A percentile compares a stretch with the other conserved stretches of the same genome.
These are phyloP conservation scores for Dothistroma septosporum DNA, from an alignment of 2,329 filamentous ascomycete genomes.

Conservation along the genomic window DNA sequence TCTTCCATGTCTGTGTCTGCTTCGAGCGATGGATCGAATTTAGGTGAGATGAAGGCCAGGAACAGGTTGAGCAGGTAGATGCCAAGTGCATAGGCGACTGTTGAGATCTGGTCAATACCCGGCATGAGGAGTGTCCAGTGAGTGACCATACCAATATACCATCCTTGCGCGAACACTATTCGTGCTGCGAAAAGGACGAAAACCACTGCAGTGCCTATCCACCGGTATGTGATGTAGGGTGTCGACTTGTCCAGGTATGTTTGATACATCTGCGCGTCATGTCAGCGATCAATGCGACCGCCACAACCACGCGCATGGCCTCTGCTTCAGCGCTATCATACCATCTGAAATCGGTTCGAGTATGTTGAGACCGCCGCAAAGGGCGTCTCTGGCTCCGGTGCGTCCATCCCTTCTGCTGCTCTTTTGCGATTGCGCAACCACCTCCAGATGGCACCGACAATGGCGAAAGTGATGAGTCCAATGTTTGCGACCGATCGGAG, in stretches of 20 bases:
- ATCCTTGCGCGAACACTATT: constrained; percentile 89
- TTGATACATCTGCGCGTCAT: constrained; percentile 72
- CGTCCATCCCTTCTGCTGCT: constrained; percentile 62
- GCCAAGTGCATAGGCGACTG: constrained; percentile 93
- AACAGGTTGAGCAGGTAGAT: constrained; percentile 99
- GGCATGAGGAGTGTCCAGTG: too few species aligned
- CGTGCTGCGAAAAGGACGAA: constrained; percentile 81
- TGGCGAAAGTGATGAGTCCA: constrained; percentile 3
- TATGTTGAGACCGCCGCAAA: constrained; percentile 87
- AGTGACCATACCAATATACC: constrained; percentile 79
- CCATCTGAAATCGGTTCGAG: constrained; percentile 69
- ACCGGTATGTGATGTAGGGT: constrained; percentile 83
- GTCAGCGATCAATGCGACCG: neutral
- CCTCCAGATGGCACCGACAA: constrained; percentile 1
- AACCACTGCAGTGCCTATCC: constrained; percentile 73
- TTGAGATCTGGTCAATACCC: constrained; percentile 2
- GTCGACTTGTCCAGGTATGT: constrained; percentile 89
- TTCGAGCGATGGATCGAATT: constrained; percentile 96
- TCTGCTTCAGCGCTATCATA: constrained; percentile 40
- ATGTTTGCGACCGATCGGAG: neutral
- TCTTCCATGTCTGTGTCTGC: constrained; percentile 96
- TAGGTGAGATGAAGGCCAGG: constrained; percentile 95
- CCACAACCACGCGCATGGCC: neutral
- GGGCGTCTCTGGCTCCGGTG: constrained; percentile 82
- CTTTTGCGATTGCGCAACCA: neutral